phyloP scores from a whole-genome alignment of 2,329 filamentous ascomycete species.

The Escovopsis weberi region DNA sequence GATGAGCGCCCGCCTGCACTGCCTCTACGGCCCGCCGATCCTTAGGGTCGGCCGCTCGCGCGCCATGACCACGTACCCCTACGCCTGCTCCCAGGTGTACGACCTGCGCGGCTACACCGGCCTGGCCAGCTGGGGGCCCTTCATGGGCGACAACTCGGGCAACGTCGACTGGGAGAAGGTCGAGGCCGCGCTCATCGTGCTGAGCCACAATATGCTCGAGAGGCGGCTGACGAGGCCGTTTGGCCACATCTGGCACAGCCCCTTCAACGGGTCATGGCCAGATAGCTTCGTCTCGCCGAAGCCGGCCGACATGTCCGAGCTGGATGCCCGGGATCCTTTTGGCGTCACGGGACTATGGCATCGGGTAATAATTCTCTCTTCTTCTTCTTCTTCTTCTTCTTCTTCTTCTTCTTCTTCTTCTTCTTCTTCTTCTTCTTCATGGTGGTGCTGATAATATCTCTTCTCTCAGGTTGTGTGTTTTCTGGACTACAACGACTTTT shows the following conservation, averaged over 20 bases:
- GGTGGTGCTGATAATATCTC: slow-evolving; percentile 5
- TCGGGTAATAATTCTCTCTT: slow-evolving; percentile 30
- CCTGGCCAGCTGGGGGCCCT: slow-evolving; percentile 55
- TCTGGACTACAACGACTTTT: slow-evolving; percentile 58
- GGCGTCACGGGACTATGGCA: slow-evolving; percentile 58
- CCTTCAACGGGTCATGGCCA: slow-evolving; percentile 42
- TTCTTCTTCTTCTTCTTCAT: background rate
- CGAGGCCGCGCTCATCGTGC: slow-evolving; percentile 56
- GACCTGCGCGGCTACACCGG: slow-evolving; percentile 55
- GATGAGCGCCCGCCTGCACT: slow-evolving; percentile 55
- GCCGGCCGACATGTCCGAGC: slow-evolving; percentile 20
- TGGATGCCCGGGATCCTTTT: slow-evolving; percentile 52
- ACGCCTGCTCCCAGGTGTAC: slow-evolving; percentile 56
- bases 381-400: background rate
- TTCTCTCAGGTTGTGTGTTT: slow-evolving; percentile 28
- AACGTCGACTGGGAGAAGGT: slow-evolving; percentile 68
- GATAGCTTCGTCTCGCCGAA: slow-evolving; percentile 29
- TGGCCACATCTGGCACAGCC: slow-evolving; percentile 35
- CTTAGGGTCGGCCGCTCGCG: slow-evolving; percentile 22
- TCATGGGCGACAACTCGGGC: slow-evolving; percentile 45
- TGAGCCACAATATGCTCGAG: slow-evolving; percentile 45
- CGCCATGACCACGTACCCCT: slow-evolving; percentile 34
- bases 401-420: background rate
- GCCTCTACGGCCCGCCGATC: slow-evolving; percentile 50
- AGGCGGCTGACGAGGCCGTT: slow-evolving; percentile 35